Evolutionary conservation across 2,329 filamentous ascomycete species (phyloP).

Genomic region (Xylariaceae sp.): DNA sequence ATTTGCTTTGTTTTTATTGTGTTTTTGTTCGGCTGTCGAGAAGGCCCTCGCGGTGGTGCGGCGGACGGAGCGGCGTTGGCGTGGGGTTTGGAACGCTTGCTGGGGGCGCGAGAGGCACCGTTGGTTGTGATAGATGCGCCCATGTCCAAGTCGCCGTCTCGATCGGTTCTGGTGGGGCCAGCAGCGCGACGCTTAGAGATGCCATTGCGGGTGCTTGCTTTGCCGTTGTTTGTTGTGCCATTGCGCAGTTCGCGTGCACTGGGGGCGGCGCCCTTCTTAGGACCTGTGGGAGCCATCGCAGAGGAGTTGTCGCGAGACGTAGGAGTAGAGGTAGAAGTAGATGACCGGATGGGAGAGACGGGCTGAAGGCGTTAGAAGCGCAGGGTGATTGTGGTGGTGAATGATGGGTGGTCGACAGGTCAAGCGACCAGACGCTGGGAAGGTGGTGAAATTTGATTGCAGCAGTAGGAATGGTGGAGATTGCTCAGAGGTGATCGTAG

Average conservation of each 20-base stretch:
- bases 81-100: conserved; percentile 21
- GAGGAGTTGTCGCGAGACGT: background rate
- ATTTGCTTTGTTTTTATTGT: conserved; percentile 38
- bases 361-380: conserved; percentile 4
- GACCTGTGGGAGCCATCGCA: conserved; percentile 25
- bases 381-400: background rate
- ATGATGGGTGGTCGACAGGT: conserved; percentile 4
- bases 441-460: no score
- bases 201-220: conserved; percentile 38
- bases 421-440: conserved; percentile 12
- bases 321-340: conserved; percentile 1
- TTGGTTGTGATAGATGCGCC: conserved; percentile 38
- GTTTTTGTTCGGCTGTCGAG: conserved; percentile 24
- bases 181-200: conserved; percentile 47
- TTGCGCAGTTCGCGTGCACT: conserved; percentile 18
- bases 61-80: conserved; percentile 14
- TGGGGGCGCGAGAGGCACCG: conserved; percentile 25
- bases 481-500: background rate
- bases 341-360: background rate
- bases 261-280: conserved; percentile 18
- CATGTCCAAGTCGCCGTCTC: conserved; percentile 60
- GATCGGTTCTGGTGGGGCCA: conserved; percentile 39
- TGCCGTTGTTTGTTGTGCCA: conserved; percentile 16
- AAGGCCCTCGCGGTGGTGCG: conserved; percentile 15
- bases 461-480: no score